Evolutionary conservation across 108 stramenopile genomes (phyloP), one percentile per base, ranked within the genome.

Genomic region (Asterionellopsis glacialis): DNA sequence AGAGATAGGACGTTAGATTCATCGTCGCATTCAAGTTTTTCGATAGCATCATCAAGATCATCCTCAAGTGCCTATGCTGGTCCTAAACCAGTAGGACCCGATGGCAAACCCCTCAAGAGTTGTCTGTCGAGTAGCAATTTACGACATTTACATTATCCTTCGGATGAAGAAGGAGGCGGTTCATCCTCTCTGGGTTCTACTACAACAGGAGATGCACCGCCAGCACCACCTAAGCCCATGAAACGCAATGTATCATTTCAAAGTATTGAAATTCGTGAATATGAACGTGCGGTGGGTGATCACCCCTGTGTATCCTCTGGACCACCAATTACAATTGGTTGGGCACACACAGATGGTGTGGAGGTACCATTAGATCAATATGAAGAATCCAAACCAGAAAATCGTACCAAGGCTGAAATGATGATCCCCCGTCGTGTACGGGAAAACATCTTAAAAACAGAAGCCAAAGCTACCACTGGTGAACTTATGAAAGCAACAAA

Each of bases 211-310:
- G n/a, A n/a, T n/a, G n/a, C n/a, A n/a, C n/a, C n/a, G n/a, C 7
- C 33, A 33, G 5, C 33, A 33, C 33, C 33, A 7, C 5, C 33
- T 5, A 33, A 33, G 33, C 33, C 33, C 33, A 33, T 33, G 33
- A 33, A 33, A 7, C 33, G 47, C 6, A 48, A 65, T 16, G 64
- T 48, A 48, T 48, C 22, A 13, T 93, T 90, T 61, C 57, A 45
- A 18, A 14, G 59, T 19, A 79, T 93, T 41, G 56, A 70, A 49
- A 68, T 93, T n/a, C 80, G 91, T 43, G 83, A 86, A 51, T 89
- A 85, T 72, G 86, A 87, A 67, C 76, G 86, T 14, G 55, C 74
- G 14, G 73, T 89, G 6, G 85, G 85, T 21, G 88, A 93, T 59
- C 89, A 93, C 65, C 91, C 91, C 45, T 72, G 73, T 28, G 64